Percentiles rank a stretch among this genome's conserved stretches.
phyloP scores from a whole-genome alignment of 31 red algal species.

The Porphyra umbilicalis region DNA sequence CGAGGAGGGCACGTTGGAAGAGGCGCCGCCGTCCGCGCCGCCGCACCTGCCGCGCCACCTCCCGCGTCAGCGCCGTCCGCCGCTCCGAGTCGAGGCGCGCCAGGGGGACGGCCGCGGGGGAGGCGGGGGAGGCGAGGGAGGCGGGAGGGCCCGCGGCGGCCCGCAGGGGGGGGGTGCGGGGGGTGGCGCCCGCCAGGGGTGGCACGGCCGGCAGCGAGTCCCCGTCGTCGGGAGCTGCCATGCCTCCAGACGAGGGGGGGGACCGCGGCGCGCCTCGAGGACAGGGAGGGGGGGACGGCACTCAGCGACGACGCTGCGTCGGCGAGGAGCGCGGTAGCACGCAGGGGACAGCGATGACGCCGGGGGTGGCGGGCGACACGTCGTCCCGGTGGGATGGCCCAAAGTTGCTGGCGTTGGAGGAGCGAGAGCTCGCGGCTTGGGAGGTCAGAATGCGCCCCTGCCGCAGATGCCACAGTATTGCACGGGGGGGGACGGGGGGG shows the following conservation, averaged over 20 bases:
- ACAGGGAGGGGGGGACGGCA: too few species aligned
- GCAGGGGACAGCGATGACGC: too few species aligned
- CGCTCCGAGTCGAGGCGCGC: not conserved
- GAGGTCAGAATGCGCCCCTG: too few species aligned
- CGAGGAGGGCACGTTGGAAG: constrained; percentile 25
- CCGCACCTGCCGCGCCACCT: not conserved
- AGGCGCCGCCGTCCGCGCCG: constrained; percentile 3
- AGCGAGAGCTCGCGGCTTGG: too few species aligned
- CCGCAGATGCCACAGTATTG: too few species aligned
- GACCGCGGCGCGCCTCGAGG: too few species aligned
- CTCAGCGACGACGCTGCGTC: too few species aligned
- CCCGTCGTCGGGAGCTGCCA: not conserved
- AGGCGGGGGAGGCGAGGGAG: not conserved
- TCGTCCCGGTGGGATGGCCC: too few species aligned
- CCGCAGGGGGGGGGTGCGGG: not conserved
- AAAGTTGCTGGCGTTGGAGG: too few species aligned
- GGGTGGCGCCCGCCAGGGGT: not conserved
- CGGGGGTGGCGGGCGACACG: too few species aligned
- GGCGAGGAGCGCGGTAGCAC: too few species aligned
- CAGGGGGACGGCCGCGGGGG: not conserved
- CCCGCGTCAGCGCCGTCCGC: not conserved
- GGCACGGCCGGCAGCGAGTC: not conserved
- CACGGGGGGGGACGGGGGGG: too few species aligned
- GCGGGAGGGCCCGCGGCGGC: not conserved
- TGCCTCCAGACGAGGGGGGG: not conserved